These are phyloP conservation scores for Lizonia empirigonia DNA, from an alignment of 2,329 filamentous ascomycete species.

Conservation along the genomic window DNA sequence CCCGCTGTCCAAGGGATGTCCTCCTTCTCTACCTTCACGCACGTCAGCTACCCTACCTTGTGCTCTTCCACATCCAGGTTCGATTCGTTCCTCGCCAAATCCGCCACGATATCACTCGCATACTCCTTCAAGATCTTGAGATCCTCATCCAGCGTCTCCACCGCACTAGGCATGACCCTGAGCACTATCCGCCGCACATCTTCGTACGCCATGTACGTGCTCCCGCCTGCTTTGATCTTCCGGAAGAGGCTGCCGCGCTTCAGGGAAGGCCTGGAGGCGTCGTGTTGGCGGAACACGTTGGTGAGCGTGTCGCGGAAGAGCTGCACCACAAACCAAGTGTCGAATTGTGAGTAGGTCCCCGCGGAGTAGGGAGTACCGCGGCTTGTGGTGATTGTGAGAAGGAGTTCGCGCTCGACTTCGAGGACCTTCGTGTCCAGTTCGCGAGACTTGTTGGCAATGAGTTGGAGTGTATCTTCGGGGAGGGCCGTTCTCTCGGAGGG, in stretches of 20 bases:
- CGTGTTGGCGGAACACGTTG: conserved; percentile 19
- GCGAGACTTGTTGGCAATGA: conserved; percentile 13
- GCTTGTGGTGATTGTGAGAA: conserved; percentile 24
- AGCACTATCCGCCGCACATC: conserved; percentile 25
- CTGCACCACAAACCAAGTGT: conserved; percentile 38
- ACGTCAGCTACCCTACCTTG: conserved; percentile 45
- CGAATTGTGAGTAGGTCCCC: background rate
- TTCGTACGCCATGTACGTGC: conserved; percentile 36
- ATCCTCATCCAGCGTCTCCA: background rate
- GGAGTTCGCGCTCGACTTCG: conserved; percentile 22
- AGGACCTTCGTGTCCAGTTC: conserved; percentile 22
- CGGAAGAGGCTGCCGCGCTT: conserved; percentile 36
- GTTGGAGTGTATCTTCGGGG: conserved; percentile 6
- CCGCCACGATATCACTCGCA: conserved; percentile 26
- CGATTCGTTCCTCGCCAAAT: conserved; percentile 27
- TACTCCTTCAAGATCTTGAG: background rate
- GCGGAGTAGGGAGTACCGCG: background rate
- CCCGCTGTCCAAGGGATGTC: conserved; percentile 40
- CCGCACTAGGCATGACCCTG: conserved; percentile 20
- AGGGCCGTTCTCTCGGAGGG: conserved; percentile 16
- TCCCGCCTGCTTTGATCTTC: conserved; percentile 31
- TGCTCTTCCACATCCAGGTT: conserved; percentile 37
- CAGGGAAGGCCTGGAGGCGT: conserved; percentile 7
- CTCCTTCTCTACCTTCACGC: conserved; percentile 30
- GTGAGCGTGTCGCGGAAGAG: conserved; percentile 41